Base-by-base conservation (phyloP, 2,329 filamentous ascomycete species). In the Claviceps paspali region DNA sequence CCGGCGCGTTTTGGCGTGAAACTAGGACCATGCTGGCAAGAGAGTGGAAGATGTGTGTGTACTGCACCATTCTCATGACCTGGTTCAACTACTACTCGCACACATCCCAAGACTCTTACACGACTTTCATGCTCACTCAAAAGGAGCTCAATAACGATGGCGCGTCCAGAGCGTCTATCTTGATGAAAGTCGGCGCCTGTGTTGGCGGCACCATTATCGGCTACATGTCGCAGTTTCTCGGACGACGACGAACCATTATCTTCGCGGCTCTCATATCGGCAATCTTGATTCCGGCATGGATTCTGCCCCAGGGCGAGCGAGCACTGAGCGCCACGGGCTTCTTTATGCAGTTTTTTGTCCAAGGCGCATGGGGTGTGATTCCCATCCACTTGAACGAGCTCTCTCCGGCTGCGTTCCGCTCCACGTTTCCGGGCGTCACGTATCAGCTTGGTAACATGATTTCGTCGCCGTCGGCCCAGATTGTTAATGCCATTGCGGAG, bases 41-140 rank as follows among this genome's bases (percentile, higher is more conserved):
- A 28, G 79, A 87, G 54, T 87, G 82, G 82, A 73, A 73, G 54
- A 76, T 86, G 70, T 79, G 73, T 47, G 52, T 86, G 38, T 88
- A 87, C 63, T 82, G 79, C 55, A 64, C 82, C 54, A 66, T 87
- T 43, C 64, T 88, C 36, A 86, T 87, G 82, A 81, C 77, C 0
- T 82, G 79, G 68, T 76, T 76, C 63, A 78, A 77, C 59, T 76
- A 67, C 55, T 85, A 82, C 61, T 81, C 77, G 35, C 82, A 88
- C 62, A 83, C 80, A 2, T 79, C 75, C 18, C 82, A 88, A 54
- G 82, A 88, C 60, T 79, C 72, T 34, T 87, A 86, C 61, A 85
- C 82, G 0, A 86, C 82, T 3, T 85, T 86, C 53, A 80, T 87
- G 77, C 64, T 79, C 28, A 68, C 68, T 4, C 69, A 83, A 47